Evolutionary conservation across 495 filamentous ascomycete genomes (phyloP), one percentile per base, ranked within the genome.

Genomic region (Xylaria bambusicola): DNA sequence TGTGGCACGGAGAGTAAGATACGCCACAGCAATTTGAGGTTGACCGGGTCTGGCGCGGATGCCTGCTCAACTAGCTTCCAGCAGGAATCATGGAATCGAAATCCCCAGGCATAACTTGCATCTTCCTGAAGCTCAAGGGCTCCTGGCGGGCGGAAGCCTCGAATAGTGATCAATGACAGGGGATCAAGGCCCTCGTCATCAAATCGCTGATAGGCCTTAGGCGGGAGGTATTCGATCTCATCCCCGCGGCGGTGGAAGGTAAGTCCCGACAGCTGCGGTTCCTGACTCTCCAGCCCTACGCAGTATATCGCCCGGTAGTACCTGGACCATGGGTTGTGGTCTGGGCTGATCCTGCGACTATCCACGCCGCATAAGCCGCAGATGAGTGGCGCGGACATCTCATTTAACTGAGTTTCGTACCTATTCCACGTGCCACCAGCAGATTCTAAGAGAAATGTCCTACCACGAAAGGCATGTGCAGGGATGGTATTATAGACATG

Each of bases 21-120:
- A 6, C 59, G 52, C 59, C 59, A 61, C 23, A 61, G 45, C 6
- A 35, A 26, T 42, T 47, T 56, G 20, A 61, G 12, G 27, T 61
- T 24, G n/a, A 55, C 52, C 1, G 41, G 17, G 1, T 48, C 6
- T 7, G 59, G 59, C 17, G 42, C 35, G 31, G 27, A 26, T 5
- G 59, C 59, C 52, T 61, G 59, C 18, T 55, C 45, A 24, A 56
- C 27, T 15, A 61, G n/a, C 4, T 15, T n/a, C 59, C 59, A 61
- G 26, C 59, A 61, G 8, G 59, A 47, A 1, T 61, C 59, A 42
- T 61, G 59, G 13, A 61, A 61, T 8, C 24, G 44, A 17, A 61
- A 61, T 0, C 59, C 59, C 51, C 59, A 61, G 10, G 52, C 50
- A 41, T 47, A 54, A 3, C 1, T 24, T 40, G 6, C 26, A n/a